Percentiles rank a stretch among this genome's conserved stretches.
phyloP scores from a whole-genome alignment of 2,329 filamentous ascomycete species.

The Onygena corvina region DNA sequence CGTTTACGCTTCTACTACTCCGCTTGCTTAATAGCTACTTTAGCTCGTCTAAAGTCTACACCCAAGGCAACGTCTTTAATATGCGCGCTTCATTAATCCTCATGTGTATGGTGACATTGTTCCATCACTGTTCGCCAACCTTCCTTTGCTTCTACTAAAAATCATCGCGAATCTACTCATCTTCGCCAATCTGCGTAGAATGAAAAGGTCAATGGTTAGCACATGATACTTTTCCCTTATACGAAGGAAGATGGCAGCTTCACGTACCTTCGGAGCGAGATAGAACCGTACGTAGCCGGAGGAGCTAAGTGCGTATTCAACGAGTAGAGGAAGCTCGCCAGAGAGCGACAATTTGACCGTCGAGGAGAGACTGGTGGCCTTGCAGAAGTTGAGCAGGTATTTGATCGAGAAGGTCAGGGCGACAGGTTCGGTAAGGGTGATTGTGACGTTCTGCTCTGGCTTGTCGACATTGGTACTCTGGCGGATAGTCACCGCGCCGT shows the following conservation, averaged over 20 bases:
- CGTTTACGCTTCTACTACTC: too few species aligned
- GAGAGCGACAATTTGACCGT: slow-evolving; percentile 87
- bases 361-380: slow-evolving; percentile 71
- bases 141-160: too few species aligned
- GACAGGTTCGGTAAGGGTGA: slow-evolving; percentile 84
- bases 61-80: too few species aligned
- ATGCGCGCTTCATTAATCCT: too few species aligned
- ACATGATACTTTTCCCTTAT: too few species aligned
- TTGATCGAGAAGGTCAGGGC: slow-evolving; percentile 95
- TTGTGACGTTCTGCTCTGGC: slow-evolving; percentile 70
- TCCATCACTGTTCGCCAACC: too few species aligned
- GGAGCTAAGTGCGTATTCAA: slow-evolving; percentile 73
- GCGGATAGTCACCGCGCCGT: slow-evolving; percentile 82
- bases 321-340: slow-evolving; percentile 87
- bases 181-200: slow-evolving; percentile 48
- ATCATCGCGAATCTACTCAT: slow-evolving; percentile 33
- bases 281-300: slow-evolving; percentile 94
- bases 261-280: slow-evolving; percentile 83
- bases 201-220: slow-evolving; percentile 25
- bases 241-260: not conserved
- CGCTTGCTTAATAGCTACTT: too few species aligned
- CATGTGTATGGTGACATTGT: too few species aligned
- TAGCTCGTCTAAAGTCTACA: too few species aligned
- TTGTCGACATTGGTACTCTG: slow-evolving; percentile 84
- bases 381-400: slow-evolving; percentile 99